Evolutionary conservation across 768 basidiomycete genomes (phyloP).

Genomic region (Suillus alpinus): DNA sequence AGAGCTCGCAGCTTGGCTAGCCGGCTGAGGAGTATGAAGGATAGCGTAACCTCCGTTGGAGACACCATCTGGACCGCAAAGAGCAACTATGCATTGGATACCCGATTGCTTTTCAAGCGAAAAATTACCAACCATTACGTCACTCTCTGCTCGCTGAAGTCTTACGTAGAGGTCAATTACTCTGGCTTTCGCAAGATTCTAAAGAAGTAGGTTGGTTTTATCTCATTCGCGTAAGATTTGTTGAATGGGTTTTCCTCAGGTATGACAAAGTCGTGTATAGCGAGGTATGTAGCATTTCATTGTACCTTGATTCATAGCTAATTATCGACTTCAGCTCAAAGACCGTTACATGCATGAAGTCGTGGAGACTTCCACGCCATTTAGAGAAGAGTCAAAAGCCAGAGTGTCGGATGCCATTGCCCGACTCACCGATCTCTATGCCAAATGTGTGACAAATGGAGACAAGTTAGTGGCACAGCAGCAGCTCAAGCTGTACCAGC

Average conservation of each 20-base stretch:
- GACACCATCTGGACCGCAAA: constrained; percentile 73
- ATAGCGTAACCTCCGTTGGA: constrained; percentile 46
- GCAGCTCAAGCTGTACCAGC: constrained; percentile 82
- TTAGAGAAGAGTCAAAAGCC: constrained; percentile 61
- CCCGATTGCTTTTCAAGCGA: constrained; percentile 84
- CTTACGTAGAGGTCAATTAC: constrained; percentile 89
- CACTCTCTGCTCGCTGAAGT: constrained; percentile 68
- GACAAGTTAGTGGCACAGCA: constrained; percentile 68
- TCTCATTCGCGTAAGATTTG: not conserved
- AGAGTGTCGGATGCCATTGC: constrained; percentile 55
- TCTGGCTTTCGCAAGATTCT: constrained; percentile 93
- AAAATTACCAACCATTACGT: constrained; percentile 83
- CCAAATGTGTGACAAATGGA: constrained; percentile 79
- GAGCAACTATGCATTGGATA: constrained; percentile 80
- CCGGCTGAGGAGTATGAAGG: constrained; percentile 49
- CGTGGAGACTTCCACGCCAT: constrained; percentile 69
- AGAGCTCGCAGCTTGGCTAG: constrained; percentile 39
- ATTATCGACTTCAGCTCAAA: constrained; percentile 52
- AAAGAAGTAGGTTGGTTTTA: constrained; percentile 70
- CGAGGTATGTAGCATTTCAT: constrained; percentile 36
- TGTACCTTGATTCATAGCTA: not conserved
- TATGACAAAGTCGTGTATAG: constrained; percentile 92
- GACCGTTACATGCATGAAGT: constrained; percentile 69
- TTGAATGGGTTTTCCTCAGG: constrained; percentile 36
- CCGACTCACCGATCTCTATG: constrained; percentile 68